Evolutionary conservation across 768 basidiomycete genomes (phyloP).

Genomic region (Hygrophoropsis aurantiaca): DNA sequence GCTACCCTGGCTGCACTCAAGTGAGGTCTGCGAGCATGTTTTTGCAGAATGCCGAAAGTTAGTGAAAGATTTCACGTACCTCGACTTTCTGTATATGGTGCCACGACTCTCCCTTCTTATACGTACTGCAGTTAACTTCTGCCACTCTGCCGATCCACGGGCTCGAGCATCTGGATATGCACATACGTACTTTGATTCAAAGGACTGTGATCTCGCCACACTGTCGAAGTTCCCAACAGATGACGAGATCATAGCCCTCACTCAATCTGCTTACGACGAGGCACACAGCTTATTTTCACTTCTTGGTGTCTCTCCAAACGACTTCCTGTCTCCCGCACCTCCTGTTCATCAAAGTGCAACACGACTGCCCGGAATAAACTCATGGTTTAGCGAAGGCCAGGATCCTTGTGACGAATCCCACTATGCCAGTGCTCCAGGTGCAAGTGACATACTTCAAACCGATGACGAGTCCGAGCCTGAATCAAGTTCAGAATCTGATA

Average conservation of each 20-base stretch:
- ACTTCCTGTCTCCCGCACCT: no score
- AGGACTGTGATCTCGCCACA: slow-evolving; percentile 15
- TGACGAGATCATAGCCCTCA: slow-evolving; percentile 11
- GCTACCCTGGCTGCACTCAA: slow-evolving; percentile 26
- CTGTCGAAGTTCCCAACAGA: slow-evolving; percentile 20
- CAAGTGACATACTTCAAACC: no score
- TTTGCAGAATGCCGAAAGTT: slow-evolving; percentile 13
- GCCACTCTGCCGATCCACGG: slow-evolving; percentile 8
- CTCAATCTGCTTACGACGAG: slow-evolving; percentile 10
- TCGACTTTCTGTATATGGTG: slow-evolving; percentile 17
- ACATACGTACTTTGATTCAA: slow-evolving; percentile 28
- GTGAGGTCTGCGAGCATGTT: slow-evolving; percentile 21
- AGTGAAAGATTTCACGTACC: slow-evolving; percentile 10
- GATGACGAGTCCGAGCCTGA: no score
- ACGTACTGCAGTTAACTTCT: not conserved
- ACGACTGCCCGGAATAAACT: no score
- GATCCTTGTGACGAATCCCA: no score
- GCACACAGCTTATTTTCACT: no score
- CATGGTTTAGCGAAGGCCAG: no score
- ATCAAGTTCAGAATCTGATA: no score
- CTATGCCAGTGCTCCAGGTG: no score
- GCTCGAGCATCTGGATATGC: slow-evolving; percentile 20
- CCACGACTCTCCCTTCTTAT: slow-evolving; percentile 26
- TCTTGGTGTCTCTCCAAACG: no score
- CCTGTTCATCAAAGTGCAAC: no score